These are phyloP conservation scores for Durotheca rogersii DNA, from an alignment of 495 filamentous ascomycete species.

Conservation along the genomic window DNA sequence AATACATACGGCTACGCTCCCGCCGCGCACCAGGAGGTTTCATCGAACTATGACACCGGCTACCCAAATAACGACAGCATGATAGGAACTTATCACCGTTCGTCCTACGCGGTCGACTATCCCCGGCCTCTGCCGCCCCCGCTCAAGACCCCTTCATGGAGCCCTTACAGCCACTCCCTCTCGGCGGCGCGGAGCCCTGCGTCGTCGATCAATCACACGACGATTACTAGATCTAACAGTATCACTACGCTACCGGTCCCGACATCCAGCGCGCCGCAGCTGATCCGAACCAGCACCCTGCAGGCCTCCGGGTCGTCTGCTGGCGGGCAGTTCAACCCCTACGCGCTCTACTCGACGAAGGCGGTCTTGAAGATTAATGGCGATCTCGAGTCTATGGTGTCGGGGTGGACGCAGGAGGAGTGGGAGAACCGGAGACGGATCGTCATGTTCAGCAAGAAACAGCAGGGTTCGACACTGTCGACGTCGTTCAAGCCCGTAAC, in stretches of 20 bases:
- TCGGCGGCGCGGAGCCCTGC: slow-evolving; percentile 44
- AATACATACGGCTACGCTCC: slow-evolving; percentile 51
- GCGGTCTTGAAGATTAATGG: slow-evolving; percentile 82
- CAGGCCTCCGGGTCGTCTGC: slow-evolving; percentile 52
- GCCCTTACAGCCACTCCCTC: slow-evolving; percentile 44
- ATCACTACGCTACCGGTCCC: slow-evolving; percentile 40
- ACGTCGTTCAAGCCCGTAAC: slow-evolving; percentile 70
- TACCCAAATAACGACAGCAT: slow-evolving; percentile 50
- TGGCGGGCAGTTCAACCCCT: slow-evolving; percentile 68
- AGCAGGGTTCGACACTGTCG: slow-evolving; percentile 71
- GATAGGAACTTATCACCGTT: slow-evolving; percentile 47
- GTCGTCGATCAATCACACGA: slow-evolving; percentile 33
- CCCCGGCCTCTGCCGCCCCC: slow-evolving; percentile 44
- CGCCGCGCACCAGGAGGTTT: slow-evolving; percentile 42
- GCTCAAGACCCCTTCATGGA: slow-evolving; percentile 53
- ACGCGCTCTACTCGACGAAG: slow-evolving; percentile 81
- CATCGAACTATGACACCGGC: slow-evolving; percentile 37
- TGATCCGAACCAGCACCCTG: slow-evolving; percentile 84
- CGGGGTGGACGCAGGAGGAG: slow-evolving; percentile 79
- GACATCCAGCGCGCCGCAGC: slow-evolving; percentile 47
- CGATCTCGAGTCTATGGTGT: slow-evolving; percentile 75
- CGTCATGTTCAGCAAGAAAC: slow-evolving; percentile 80
- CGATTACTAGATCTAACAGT: slow-evolving; percentile 44
- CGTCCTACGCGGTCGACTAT: slow-evolving; percentile 49
- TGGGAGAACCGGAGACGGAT: slow-evolving; percentile 72